Evolutionary conservation across 371 early-diverging fungal genomes (phyloP).

Genomic region (Syncephalastrum racemosum): DNA sequence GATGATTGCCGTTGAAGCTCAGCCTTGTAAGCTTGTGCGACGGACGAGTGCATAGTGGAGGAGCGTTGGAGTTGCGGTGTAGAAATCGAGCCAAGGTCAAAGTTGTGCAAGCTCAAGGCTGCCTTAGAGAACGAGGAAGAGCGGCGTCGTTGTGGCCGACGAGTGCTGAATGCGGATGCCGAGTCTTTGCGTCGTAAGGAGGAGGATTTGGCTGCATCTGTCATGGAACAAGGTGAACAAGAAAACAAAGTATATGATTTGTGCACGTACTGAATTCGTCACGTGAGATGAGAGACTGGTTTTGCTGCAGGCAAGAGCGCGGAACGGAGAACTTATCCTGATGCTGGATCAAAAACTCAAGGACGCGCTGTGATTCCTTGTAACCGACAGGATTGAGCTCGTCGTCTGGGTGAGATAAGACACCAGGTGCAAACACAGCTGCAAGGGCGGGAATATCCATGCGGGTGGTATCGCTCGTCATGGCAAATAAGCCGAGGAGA

Average conservation of each 20-base stretch:
- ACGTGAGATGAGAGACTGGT: constrained; percentile 1
- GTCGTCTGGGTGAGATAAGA: constrained; percentile 59
- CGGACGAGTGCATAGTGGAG: constrained; percentile 1
- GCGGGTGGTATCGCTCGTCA: constrained; percentile 46
- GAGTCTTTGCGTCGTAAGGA: background rate
- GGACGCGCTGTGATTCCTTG: constrained; percentile 56
- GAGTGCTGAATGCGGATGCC: too few species aligned
- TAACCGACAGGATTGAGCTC: constrained; percentile 60
- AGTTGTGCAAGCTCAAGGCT: constrained; percentile 3
- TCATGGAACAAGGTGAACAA: constrained; percentile 3
- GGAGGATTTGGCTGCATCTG: background rate
- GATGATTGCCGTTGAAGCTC: background rate
- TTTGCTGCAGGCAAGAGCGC: constrained; percentile 12
- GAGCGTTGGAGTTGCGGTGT: constrained; percentile 7
- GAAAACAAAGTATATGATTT: background rate
- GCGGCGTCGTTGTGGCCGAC: too few species aligned
- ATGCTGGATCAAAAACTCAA: constrained; percentile 58
- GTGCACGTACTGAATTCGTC: constrained; percentile 1
- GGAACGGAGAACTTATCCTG: constrained; percentile 33
- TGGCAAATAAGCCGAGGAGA: constrained; percentile 52
- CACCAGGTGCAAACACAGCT: constrained; percentile 63
- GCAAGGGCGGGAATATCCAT: constrained; percentile 62
- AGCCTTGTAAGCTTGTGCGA: background rate
- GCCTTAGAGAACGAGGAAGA: background rate
- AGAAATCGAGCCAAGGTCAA: constrained; percentile 5